Evolutionary conservation across 441 rosid genomes (phyloP).

Genomic region (Pelargonium cotyledonis): DNA sequence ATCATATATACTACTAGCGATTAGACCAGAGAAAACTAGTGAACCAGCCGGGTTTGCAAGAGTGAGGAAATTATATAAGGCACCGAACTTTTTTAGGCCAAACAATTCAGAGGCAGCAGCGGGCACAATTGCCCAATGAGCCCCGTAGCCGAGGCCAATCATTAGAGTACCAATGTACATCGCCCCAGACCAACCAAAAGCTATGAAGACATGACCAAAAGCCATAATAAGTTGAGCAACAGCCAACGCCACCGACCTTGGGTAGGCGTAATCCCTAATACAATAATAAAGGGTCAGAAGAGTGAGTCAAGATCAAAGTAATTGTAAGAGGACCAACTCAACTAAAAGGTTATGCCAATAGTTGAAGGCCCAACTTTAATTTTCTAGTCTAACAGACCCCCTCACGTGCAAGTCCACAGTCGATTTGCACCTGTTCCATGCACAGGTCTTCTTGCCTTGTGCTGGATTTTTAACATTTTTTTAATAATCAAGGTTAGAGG

Average conservation of each 20-base stretch:
- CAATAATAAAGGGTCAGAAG: conserved; percentile 2
- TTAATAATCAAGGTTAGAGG: no score
- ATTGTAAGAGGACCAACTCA: no score
- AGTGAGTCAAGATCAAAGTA: conserved; percentile 1
- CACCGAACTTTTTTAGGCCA: conserved; percentile 85
- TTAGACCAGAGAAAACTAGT: conserved; percentile 72
- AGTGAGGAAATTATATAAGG: conserved; percentile 83
- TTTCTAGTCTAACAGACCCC: no score
- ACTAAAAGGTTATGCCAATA: no score
- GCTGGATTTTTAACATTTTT: no score
- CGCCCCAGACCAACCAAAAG: conserved; percentile 87
- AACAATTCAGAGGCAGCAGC: conserved; percentile 92
- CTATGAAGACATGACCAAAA: conserved; percentile 71
- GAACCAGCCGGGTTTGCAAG: conserved; percentile 91
- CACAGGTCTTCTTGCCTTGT: no score
- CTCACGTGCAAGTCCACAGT: no score
- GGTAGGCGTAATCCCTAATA: conserved; percentile 75
- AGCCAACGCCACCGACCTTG: conserved; percentile 78
- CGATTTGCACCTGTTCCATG: no score
- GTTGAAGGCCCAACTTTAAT: no score
- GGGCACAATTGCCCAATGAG: conserved; percentile 97
- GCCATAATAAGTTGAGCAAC: conserved; percentile 77
- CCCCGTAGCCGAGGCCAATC: conserved; percentile 86
- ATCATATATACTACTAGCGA: conserved; percentile 85
- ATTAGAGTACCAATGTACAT: conserved; percentile 75